These are phyloP conservation scores for Auxenochlorella pyrenoidosa DNA, from an alignment of 139 green algal species.

Conservation along the genomic window DNA sequence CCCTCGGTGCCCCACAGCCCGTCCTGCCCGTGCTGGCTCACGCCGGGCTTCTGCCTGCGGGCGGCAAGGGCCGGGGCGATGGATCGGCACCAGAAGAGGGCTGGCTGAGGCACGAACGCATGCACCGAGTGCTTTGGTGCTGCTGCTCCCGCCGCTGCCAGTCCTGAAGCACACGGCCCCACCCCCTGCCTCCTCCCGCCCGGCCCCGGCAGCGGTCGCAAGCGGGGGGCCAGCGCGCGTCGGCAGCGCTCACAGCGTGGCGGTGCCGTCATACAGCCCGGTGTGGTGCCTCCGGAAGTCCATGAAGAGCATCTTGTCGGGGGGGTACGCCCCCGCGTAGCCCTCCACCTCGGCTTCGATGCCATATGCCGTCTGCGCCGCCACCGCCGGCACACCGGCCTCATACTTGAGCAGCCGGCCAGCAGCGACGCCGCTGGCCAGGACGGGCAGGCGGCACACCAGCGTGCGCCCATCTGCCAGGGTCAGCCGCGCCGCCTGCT, in stretches of 20 bases:
- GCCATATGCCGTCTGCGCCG: slow-evolving; percentile 96
- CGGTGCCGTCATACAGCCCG: slow-evolving; percentile 42
- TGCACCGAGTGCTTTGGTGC: too few relatives aligned
- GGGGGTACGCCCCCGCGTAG: slow-evolving; percentile 74
- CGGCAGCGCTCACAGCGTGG: neutral
- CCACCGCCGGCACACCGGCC: slow-evolving; percentile 68
- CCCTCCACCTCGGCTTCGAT: slow-evolving; percentile 81
- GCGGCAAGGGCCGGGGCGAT: neutral
- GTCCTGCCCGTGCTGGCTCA: slow-evolving; percentile 41
- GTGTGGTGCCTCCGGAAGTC: slow-evolving; percentile 97
- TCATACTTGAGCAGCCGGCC: slow-evolving; percentile 77
- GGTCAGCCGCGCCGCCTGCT: neutral
- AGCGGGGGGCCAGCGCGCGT: too few relatives aligned
- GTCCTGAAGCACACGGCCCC: too few relatives aligned
- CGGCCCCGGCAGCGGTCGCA: too few relatives aligned
- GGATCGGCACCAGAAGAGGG: too few relatives aligned
- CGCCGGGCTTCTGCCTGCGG: slow-evolving; percentile 80
- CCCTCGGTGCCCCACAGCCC: slow-evolving; percentile 59
- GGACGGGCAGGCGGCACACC: slow-evolving; percentile 56
- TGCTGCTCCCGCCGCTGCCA: too few relatives aligned
- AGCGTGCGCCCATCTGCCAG: slow-evolving; percentile 36
- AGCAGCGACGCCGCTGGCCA: slow-evolving; percentile 86
- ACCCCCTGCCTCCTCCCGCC: too few relatives aligned
- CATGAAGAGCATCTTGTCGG: slow-evolving; percentile 98
- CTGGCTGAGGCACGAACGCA: too few relatives aligned